Evolutionary conservation across 2,329 filamentous ascomycete species (phyloP), one percentile per base, ranked within the genome.

Genomic region (Westerdykella sp.): DNA sequence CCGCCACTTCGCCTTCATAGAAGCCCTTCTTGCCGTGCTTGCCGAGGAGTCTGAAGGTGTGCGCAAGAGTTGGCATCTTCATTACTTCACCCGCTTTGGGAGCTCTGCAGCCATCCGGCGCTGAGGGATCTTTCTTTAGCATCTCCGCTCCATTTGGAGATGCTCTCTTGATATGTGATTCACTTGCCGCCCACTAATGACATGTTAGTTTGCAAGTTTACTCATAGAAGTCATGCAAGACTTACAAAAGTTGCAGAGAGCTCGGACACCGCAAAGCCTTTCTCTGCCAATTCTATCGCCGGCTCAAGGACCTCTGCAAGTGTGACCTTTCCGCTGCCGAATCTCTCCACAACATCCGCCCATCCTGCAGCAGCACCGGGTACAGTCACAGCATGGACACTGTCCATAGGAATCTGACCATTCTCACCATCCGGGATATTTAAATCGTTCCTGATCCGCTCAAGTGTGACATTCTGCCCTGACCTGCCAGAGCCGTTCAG

Each of bases 401-500:
- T 91, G 28, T 71, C 68, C 71, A 84, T 80, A 13, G 90, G 89
- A 25, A 96, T 90, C 35, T 71, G 70, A 0, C 73, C 73, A 1
- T 60, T 53, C 32, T 78, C 68, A 11, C 76, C 80, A 6, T 79
- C 75, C 1, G 75, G 72, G 12, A 93, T 57, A 0, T 79, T 80
- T 18, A 97, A 73, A 49, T 85, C 82, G 44, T 76, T 75, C 18
- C 86, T 79, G 42, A 95, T 76, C 25, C 73, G 75, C 41, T 88
- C 83, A 1, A 94, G 74, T 0, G 82, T 85, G 49, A 72, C 81
- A 31, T 83, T 80, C 40, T 70, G 74, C 4, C 86, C 82, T 3
- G 88, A 80, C 22, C 93, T 82, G n/a, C 93, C 93, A 1, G 90
- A 96, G 15, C 90, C 93, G 67, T 98, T 98, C 67, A 97, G 73